phyloP scores from a whole-genome alignment of 306 rosid genomes.

The Arachis hypogaea region DNA sequence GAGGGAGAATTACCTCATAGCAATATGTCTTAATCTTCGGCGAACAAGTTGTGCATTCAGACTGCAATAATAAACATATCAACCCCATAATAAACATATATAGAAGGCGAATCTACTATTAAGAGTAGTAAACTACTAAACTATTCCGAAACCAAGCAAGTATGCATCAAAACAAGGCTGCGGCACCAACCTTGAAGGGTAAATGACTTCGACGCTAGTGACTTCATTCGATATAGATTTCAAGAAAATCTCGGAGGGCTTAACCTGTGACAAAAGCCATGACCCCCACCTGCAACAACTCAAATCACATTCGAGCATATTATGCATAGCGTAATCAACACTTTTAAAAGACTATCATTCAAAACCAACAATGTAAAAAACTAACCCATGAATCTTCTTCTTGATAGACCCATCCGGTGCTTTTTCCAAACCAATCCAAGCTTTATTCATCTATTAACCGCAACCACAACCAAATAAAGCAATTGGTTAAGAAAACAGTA shows the following conservation, averaged over 20 bases:
- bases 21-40: constrained; percentile 81
- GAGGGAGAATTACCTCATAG: constrained; percentile 61
- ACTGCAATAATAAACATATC: constrained; percentile 49
- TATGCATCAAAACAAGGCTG: too few relatives aligned
- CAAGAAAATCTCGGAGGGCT: constrained; percentile 89
- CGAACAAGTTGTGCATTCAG: constrained; percentile 84
- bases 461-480: constrained; percentile 7
- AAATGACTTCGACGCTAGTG: constrained; percentile 72
- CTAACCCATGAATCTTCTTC: constrained; percentile 77
- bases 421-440: constrained; percentile 74
- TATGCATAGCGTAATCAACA: too few relatives aligned
- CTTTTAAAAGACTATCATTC: too few relatives aligned
- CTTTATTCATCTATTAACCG: constrained; percentile 69
- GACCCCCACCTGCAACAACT: constrained; percentile 67
- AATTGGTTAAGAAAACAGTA: not conserved
- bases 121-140: too few relatives aligned
- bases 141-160: not conserved
- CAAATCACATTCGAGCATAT: constrained; percentile 3
- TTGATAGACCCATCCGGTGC: constrained; percentile 74
- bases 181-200: constrained; percentile 88
- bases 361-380: not conserved
- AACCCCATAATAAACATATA: too few relatives aligned
- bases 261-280: constrained; percentile 78
- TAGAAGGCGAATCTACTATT: too few relatives aligned
- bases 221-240: constrained; percentile 78